These are phyloP conservation scores for Multifurca ochricompacta DNA, from an alignment of 768 basidiomycete genomes.

Conservation along the genomic window DNA sequence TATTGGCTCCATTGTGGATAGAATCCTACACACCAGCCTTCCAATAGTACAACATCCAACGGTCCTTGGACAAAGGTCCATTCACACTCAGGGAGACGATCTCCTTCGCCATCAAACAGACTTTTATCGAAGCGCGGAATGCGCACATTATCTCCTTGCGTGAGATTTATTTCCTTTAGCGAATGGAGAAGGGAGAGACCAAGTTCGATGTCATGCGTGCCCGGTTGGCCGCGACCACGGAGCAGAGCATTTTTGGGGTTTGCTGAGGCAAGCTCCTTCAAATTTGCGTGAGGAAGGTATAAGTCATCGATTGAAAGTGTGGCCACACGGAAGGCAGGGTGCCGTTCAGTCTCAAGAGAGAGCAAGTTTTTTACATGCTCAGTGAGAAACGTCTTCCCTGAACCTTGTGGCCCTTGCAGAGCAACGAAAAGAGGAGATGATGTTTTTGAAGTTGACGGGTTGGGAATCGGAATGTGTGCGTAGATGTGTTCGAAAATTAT, in stretches of 20 bases:
- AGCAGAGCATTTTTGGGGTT: slow-evolving; percentile 60
- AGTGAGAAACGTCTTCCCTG: slow-evolving; percentile 82
- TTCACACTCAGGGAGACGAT: slow-evolving; percentile 46
- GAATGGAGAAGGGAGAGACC: slow-evolving; percentile 45
- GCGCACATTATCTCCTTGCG: slow-evolving; percentile 28
- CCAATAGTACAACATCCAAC: slow-evolving; percentile 80
- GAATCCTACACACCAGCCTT: slow-evolving; percentile 97
- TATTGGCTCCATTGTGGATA: slow-evolving; percentile 46
- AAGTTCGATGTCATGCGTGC: slow-evolving; percentile 79
- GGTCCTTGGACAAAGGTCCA: slow-evolving; percentile 39
- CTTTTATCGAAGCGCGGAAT: slow-evolving; percentile 89
- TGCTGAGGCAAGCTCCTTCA: slow-evolving; percentile 45
- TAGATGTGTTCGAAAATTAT: slow-evolving; percentile 35
- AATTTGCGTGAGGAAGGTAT: slow-evolving; percentile 64
- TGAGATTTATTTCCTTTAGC: slow-evolving; percentile 37
- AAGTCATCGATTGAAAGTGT: slow-evolving; percentile 79
- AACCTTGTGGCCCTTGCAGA: slow-evolving; percentile 90
- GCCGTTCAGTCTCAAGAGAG: slow-evolving; percentile 31
- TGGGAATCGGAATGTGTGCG: slow-evolving; percentile 27
- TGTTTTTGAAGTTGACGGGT: slow-evolving; percentile 9
- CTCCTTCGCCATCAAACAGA: slow-evolving; percentile 71
- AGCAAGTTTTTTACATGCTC: slow-evolving; percentile 39
- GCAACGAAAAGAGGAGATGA: slow-evolving; percentile 69
- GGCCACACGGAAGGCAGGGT: slow-evolving; percentile 43
- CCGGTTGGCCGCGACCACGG: slow-evolving; percentile 83